phyloP scores from a whole-genome alignment of 139 green algal species.

The Volvox africanus region DNA sequence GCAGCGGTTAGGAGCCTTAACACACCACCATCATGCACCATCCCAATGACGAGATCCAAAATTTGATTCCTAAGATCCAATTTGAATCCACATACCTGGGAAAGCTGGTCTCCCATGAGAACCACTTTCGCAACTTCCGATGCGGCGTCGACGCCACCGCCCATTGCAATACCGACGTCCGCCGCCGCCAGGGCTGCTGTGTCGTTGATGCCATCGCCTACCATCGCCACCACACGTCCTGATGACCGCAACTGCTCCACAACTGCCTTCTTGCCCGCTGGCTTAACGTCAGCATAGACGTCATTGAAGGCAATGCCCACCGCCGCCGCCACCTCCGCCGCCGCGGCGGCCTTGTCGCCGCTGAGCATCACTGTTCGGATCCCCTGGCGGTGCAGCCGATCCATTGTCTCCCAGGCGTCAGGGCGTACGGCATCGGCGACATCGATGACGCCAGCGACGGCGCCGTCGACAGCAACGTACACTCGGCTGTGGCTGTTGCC shows the following conservation, averaged over 20 bases:
- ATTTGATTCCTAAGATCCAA: no score
- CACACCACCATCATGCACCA: no score
- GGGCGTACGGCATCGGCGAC: slow-evolving; percentile 74
- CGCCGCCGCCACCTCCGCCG: slow-evolving; percentile 71
- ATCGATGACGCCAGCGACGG: slow-evolving; percentile 70
- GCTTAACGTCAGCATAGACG: slow-evolving; percentile 78
- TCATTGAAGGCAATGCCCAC: slow-evolving; percentile 71
- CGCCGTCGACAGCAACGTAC: slow-evolving; percentile 73
- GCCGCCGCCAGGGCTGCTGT: slow-evolving; percentile 87
- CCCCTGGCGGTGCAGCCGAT: slow-evolving; percentile 54
- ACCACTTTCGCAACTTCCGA: slow-evolving; percentile 84
- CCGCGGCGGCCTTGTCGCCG: slow-evolving; percentile 73
- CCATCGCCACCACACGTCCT: slow-evolving; percentile 85
- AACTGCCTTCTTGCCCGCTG: slow-evolving; percentile 76
- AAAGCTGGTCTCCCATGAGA: slow-evolving; percentile 83
- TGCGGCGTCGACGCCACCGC: slow-evolving; percentile 75
- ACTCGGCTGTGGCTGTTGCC: slow-evolving; percentile 78
- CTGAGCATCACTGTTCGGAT: slow-evolving; percentile 81
- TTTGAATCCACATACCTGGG: slow-evolving; percentile 60
- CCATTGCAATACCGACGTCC: slow-evolving; percentile 93
- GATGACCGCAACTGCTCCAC: slow-evolving; percentile 70
- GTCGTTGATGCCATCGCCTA: slow-evolving; percentile 95
- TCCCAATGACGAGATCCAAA: no score
- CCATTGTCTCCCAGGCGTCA: slow-evolving; percentile 65
- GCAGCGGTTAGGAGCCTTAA: no score